phyloP scores from a whole-genome alignment of 2,329 filamentous ascomycete genomes.

The Pestalotiopsis sp. region DNA sequence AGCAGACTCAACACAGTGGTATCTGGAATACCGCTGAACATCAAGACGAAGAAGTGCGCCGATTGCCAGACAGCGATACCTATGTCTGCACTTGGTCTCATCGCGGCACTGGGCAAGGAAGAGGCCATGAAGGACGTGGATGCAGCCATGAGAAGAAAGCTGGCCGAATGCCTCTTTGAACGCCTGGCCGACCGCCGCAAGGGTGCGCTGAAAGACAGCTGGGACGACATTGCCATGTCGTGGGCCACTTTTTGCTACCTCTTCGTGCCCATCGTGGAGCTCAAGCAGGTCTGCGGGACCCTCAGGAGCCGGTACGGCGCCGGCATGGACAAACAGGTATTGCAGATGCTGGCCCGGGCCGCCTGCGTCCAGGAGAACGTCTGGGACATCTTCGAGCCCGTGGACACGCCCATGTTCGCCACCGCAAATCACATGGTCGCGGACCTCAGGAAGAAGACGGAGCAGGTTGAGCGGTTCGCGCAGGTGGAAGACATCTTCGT shows the following conservation, averaged over 20 bases:
- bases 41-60: conserved; percentile 12
- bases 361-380: background rate
- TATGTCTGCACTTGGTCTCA: background rate
- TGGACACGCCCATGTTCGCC: background rate
- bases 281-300: background rate
- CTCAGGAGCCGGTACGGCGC: background rate
- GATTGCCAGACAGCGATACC: conserved; percentile 10
- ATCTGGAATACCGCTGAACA: background rate
- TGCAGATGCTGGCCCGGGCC: background rate
- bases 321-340: background rate
- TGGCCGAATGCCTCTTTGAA: conserved; percentile 6
- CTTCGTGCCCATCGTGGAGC: background rate
- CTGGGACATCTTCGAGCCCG: background rate
- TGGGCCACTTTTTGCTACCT: background rate
- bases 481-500: conserved; percentile 1
- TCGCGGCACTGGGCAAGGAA: background rate
- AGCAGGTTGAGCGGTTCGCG: background rate
- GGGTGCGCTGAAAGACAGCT: background rate
- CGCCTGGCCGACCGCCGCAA: background rate
- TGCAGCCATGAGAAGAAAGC: background rate
- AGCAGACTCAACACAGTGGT: conserved; percentile 1
- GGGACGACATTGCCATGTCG: background rate
- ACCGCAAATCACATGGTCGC: background rate
- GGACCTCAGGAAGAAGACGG: background rate
- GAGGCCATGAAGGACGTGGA: background rate